Conservation (phyloP, 1,284 basidiomycete species). For the Xanthoconium separans region DNA sequence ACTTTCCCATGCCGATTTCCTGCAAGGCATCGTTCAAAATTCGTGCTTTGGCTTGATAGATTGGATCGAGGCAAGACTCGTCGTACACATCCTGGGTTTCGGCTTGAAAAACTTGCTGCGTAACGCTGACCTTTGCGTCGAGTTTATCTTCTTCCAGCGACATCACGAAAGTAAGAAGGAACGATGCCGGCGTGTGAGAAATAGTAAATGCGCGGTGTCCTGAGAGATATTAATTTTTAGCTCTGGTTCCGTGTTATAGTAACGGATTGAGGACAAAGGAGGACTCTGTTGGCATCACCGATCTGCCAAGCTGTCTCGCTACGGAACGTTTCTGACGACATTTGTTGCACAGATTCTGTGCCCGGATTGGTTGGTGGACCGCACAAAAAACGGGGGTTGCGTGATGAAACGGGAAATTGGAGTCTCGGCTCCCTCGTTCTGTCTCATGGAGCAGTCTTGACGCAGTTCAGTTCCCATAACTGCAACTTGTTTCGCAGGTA, state of each 20-base stretch:
- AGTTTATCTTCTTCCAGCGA: constrained; percentile 5
- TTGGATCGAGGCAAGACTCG: constrained; percentile 52
- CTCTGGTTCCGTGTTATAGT: too few relatives aligned
- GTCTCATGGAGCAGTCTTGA: too few relatives aligned
- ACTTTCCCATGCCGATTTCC: constrained; percentile 72
- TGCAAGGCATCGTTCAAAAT: constrained; percentile 67
- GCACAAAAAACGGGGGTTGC: too few relatives aligned
- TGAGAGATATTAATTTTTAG: not conserved
- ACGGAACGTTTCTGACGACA: too few relatives aligned
- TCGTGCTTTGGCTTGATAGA: constrained; percentile 62
- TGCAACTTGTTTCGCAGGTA: too few relatives aligned
- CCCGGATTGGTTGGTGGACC: too few relatives aligned
- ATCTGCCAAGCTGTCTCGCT: too few relatives aligned
- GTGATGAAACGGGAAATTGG: too few relatives aligned
- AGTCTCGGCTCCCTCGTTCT: too few relatives aligned
- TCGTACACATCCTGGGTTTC: constrained; percentile 44
- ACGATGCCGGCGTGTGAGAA: not conserved
- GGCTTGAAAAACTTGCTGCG: constrained; percentile 6
- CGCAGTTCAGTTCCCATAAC: too few relatives aligned
- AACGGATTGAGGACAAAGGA: not conserved
- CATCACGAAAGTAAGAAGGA: constrained; percentile 12
- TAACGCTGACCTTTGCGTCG: constrained; percentile 2
- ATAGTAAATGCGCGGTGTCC: not conserved
- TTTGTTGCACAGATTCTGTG: too few relatives aligned
- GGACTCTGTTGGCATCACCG: not conserved